These are phyloP conservation scores for Talaromyces sp. DNA, from an alignment of 2,329 filamentous ascomycete species.

Conservation along the genomic window DNA sequence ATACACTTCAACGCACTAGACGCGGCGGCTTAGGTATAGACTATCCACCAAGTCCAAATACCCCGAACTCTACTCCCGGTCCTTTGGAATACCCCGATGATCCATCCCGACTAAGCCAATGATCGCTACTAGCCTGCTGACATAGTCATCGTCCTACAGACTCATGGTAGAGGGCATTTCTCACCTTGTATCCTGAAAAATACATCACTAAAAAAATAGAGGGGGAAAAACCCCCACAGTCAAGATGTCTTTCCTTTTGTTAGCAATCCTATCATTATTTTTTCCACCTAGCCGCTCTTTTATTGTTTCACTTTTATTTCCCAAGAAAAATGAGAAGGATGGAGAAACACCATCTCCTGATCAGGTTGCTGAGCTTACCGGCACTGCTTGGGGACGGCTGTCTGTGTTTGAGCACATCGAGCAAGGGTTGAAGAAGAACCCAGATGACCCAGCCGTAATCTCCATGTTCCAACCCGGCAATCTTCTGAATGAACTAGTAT, in stretches of 20 bases:
- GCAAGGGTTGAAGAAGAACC: not conserved
- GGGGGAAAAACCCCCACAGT: not conserved
- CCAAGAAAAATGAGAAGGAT: not conserved
- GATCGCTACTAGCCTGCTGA: not conserved
- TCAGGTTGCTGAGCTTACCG: not conserved
- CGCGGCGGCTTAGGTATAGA: not conserved
- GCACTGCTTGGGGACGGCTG: not conserved
- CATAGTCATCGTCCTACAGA: not conserved
- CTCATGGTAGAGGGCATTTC: not conserved
- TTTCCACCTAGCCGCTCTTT: not conserved
- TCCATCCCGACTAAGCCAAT: not conserved
- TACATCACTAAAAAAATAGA: not conserved
- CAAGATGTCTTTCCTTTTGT: not conserved
- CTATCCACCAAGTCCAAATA: not conserved
- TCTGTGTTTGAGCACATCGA: not conserved
- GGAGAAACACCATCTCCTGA: not conserved
- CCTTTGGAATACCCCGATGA: not conserved
- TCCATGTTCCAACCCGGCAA: not conserved
- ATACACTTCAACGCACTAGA: not conserved
- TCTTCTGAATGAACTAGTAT: not conserved
- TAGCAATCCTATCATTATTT: not conserved
- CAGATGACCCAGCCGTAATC: not conserved
- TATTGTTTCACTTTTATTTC: not conserved
- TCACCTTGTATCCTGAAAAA: not conserved
- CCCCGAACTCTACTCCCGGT: not conserved